Evolutionary conservation across 768 basidiomycete genomes (phyloP).

Genomic region (Leccinum incarnatum): DNA sequence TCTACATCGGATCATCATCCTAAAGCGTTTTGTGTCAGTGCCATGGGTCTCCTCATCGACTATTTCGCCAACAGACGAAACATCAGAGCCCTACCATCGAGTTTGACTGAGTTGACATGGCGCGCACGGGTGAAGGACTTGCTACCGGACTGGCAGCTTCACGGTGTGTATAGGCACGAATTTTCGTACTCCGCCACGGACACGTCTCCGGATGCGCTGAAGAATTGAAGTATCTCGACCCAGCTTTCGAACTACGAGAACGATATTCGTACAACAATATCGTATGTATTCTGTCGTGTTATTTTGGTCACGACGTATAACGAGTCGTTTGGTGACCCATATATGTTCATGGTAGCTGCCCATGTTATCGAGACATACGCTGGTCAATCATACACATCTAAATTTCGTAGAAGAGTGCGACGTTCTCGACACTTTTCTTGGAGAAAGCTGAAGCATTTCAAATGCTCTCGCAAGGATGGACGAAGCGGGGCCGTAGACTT

Average conservation of each 20-base stretch:
- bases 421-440: constrained; percentile 36
- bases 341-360: constrained; percentile 40
- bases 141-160: constrained; percentile 40
- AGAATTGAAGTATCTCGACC: constrained; percentile 31
- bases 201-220: constrained; percentile 21
- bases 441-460: constrained; percentile 32
- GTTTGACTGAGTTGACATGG: constrained; percentile 34
- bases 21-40: constrained; percentile 38
- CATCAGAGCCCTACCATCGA: constrained; percentile 33
- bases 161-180: constrained; percentile 34
- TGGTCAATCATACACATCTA: constrained; percentile 30
- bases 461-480: constrained; percentile 35
- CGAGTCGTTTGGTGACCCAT: not conserved
- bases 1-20: constrained; percentile 36
- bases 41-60: constrained; percentile 41
- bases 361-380: constrained; percentile 36
- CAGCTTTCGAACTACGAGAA: constrained; percentile 36
- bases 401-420: constrained; percentile 41
- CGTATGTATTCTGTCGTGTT: constrained; percentile 14
- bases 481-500: constrained; percentile 32
- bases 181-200: constrained; percentile 29
- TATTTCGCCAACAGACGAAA: constrained; percentile 38
- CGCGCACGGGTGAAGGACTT: constrained; percentile 30
- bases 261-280: constrained; percentile 39
- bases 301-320: not conserved